Conservation (phyloP, 2,329 filamentous ascomycete species). For the Fusarium begoniae region DNA sequence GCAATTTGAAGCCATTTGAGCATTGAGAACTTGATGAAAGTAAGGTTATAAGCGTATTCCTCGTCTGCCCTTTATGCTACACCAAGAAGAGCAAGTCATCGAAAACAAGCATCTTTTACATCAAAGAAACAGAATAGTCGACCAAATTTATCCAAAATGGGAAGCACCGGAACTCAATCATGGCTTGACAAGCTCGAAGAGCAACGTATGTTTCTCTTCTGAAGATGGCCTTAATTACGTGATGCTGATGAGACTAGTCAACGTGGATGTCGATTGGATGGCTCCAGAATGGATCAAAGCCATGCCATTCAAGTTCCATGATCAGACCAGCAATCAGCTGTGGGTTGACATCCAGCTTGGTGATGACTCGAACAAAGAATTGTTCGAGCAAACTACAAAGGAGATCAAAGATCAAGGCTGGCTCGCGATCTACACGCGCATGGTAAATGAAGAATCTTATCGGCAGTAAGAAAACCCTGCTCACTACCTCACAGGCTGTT, state of each 20-base stretch:
- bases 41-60: neutral
- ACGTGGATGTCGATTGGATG: constrained; percentile 63
- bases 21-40: neutral
- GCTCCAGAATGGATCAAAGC: constrained; percentile 57
- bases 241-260: constrained; percentile 46
- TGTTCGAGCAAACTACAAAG: constrained; percentile 53
- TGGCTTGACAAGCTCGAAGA: constrained; percentile 57
- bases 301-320: constrained; percentile 56
- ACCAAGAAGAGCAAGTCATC: neutral
- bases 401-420: constrained; percentile 57
- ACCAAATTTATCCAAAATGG: constrained; percentile 37
- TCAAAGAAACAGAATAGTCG: too few relatives aligned
- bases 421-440: constrained; percentile 59
- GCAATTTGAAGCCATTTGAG: too few relatives aligned
- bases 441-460: constrained; percentile 39
- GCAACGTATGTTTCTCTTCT: constrained; percentile 44
- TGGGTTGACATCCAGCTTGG: constrained; percentile 59
- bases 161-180: constrained; percentile 43
- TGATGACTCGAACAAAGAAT: constrained; percentile 53
- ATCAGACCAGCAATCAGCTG: constrained; percentile 61
- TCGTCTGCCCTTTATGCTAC: neutral
- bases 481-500: constrained; percentile 47
- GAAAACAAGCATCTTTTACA: neutral
- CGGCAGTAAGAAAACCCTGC: accelerated
- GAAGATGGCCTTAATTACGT: accelerated